Base-by-base conservation (phyloP, 768 basidiomycete genomes). In the Astraeus odoratus region DNA sequence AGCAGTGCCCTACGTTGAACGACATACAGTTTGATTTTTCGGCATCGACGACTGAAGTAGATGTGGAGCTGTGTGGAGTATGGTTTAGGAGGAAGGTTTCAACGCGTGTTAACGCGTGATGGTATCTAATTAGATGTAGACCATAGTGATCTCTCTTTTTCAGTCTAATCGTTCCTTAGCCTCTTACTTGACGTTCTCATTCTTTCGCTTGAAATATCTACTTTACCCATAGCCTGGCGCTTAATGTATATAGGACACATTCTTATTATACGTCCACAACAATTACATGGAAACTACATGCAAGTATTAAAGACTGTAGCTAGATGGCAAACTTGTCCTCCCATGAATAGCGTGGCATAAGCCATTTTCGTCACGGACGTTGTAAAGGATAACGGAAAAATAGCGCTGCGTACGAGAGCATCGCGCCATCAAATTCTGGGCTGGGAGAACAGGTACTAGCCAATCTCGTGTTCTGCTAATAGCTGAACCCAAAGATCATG, bases 381-480 rank as follows among this genome's bases (percentile, higher is more conserved):
- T 13, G 30, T 31, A 12, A 31, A 31, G n/a, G n/a, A n/a, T n/a
- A n/a, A n/a, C n/a, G n/a, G n/a, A n/a, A n/a, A n/a, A n/a, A n/a
- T n/a, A n/a, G n/a, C n/a, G n/a, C n/a, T n/a, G n/a, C n/a, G n/a
- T n/a, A n/a, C n/a, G n/a, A n/a, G n/a, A n/a, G n/a, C n/a, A n/a
- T n/a, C n/a, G n/a, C n/a, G n/a, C n/a, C n/a, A n/a, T n/a, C n/a
- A n/a, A n/a, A n/a, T n/a, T n/a, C n/a, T n/a, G n/a, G n/a, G n/a
- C n/a, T n/a, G n/a, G n/a, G n/a, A n/a, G n/a, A n/a, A n/a, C n/a
- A n/a, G n/a, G n/a, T n/a, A n/a, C 39, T 49, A 85, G 48, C 77
- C 79, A 36, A 88, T 86, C 65, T 98, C 94, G 53, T 97, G 87
- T 59, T 96, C 94, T 1, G 89, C 90, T 43, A 98, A 69, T 10